Base-by-base conservation (phyloP, 73 alveolate genomes). In the Tetrahymena borealis region DNA sequence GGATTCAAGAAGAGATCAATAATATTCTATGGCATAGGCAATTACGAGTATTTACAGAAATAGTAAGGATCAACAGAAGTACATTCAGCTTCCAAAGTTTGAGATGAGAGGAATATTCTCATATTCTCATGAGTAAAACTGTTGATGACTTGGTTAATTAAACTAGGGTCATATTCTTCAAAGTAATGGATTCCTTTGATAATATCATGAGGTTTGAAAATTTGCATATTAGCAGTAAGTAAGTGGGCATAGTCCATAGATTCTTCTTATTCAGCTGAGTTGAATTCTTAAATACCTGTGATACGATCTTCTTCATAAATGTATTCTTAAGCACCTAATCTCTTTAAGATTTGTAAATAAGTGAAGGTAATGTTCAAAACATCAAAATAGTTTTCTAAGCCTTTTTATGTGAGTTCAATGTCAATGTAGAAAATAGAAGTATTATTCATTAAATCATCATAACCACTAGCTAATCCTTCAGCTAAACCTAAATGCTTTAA, bases 101-200 rank as follows among this genome's bases (percentile, higher is more conserved):
- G 28, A 60, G 85, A 60, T 15, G 85, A 60, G 31, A 60, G 28
- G 38, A 60, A 60, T 15, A 36, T 79, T n/a, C 60, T 36, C 91
- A 79, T 79, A 7, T 38, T 38, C 33, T 79, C 85, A n/a, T 60
- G 85, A 15, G 37, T 60, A n/a, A 60, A 60, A 6, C 38, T 60
- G 31, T 60, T 60, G 8, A 60, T 60, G 28, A 60, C 85, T 16
- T 60, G 28, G 4, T 94, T 39, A 12, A 96, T 93, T 18, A 94
- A 78, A 36, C 95, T 94, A 43, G 97, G 96, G 92, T 98, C 97
- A 90, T 95, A 97, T 39, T 96, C 97, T 92, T 95, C 94, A 91
- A 91, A 91, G 20, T 94, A 78, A 78, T 91, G 60, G 0, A 41
- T 79, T 11, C 96, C 97, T 60, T 94, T 91, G 39, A 98, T 78